phyloP scores from a whole-genome alignment of 176 grass and related monocot genomes.

The Avena sativa region DNA sequence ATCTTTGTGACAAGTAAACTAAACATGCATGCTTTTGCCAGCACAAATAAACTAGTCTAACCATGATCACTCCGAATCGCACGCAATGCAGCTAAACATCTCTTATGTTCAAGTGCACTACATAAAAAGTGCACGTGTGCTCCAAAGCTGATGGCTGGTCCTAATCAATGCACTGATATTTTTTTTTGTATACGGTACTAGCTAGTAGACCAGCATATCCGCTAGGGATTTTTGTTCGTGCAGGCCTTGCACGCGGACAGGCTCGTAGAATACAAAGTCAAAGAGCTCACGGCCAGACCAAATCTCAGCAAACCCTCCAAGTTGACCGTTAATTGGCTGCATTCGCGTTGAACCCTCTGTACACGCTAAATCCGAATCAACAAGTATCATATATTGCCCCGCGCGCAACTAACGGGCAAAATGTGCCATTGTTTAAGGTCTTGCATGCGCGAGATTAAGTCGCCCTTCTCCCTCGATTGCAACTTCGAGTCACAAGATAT shows the following conservation, averaged over 20 bases:
- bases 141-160: constrained; percentile 12
- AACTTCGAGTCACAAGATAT: background rate
- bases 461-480: background rate
- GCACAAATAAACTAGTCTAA: too few relatives aligned
- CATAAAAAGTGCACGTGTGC: background rate
- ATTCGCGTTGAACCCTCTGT: constrained; percentile 1
- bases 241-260: background rate
- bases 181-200: background rate
- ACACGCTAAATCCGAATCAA: background rate
- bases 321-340: constrained; percentile 7
- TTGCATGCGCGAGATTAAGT: background rate
- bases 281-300: background rate
- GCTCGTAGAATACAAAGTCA: background rate
- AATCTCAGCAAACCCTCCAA: background rate
- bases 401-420: constrained; percentile 16
- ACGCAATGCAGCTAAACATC: too few relatives aligned
- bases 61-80: too few relatives aligned
- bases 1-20: too few relatives aligned
- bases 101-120: background rate
- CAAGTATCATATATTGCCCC: background rate
- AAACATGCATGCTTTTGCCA: too few relatives aligned
- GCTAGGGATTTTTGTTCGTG: background rate
- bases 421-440: background rate
- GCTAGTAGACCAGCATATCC: background rate
- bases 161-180: constrained; percentile 13